Evolutionary conservation across 2,329 filamentous ascomycete genomes (phyloP), one percentile per base, ranked within the genome.

Genomic region (Aspergillus quadricinctus): DNA sequence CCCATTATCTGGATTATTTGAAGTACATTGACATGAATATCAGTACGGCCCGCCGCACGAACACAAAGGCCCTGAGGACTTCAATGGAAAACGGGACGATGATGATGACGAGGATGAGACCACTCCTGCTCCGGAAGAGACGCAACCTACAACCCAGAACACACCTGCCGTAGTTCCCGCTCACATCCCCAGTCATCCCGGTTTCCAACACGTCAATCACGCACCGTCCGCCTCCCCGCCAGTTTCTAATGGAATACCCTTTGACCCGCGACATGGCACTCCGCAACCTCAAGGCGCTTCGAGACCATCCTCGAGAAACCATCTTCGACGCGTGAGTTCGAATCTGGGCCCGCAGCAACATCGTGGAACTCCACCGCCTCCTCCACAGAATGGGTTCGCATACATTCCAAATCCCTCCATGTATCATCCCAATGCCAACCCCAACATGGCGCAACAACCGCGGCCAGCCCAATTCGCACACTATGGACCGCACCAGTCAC

Each of bases 41-140:
- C 53, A 97, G 92, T 96, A 96, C 80, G 92, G 92, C 67, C 88
- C 86, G 57, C 88, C 92, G 48, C 95, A 94, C 75, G 94, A 99
- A 75, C 93, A 97, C 77, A 99, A 97, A 77, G 93, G 93, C 2
- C 94, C 94, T 0, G 83, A 84, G 54, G 94, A 99, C 75, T 99
- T 96, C 76, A 89, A 88, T 69, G 91, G 91, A 62, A 88, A 88
- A 74, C 80, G 81, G 57, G 79, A 78, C 56, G 88, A 89, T 60
- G 88, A 89, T 63, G 90, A 94, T 52, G 92, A 97, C 17, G 89
- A 91, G 53, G 86, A 87, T 57, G 87, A 88, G 29, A 87, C 82
- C 57, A 89, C 88, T 6, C 89, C 88, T 49, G 88, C 87, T 7
- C 85, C 86, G 58, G 85, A 84, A 59, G 90, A 90, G 28, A 74